phyloP scores from a whole-genome alignment of 139 green algal genomes.

The Medakamo hakoo region DNA sequence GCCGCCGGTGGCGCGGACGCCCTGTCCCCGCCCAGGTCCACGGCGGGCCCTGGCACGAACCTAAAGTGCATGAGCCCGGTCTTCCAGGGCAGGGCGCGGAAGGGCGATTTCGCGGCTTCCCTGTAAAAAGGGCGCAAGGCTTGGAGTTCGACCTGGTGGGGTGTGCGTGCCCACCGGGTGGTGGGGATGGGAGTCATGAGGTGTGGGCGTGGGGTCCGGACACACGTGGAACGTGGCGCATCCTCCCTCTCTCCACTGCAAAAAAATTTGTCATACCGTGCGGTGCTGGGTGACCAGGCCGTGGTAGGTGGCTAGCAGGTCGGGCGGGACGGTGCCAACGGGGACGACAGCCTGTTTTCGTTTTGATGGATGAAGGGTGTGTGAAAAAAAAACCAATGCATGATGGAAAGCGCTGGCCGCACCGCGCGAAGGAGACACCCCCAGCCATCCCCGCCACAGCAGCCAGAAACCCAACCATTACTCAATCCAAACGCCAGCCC shows the following conservation, averaged over 20 bases:
- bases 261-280: conserved; percentile 16
- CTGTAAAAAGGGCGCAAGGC: conserved; percentile 36
- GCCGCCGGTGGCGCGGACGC: neutral
- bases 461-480: neutral
- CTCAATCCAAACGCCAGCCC: neutral
- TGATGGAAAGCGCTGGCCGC: no score
- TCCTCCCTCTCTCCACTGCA: conserved; percentile 2
- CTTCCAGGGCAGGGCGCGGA: conserved; percentile 54
- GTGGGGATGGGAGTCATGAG: neutral
- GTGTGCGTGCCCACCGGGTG: neutral
- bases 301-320: conserved; percentile 39
- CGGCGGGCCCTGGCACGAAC: conserved; percentile 36
- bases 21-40: neutral
- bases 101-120: conserved; percentile 41
- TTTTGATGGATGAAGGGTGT: no score
- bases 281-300: conserved; percentile 36
- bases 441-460: no score
- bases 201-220: neutral
- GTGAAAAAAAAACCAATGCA: no score
- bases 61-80: conserved; percentile 53
- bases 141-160: conserved; percentile 35
- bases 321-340: conserved; percentile 36
- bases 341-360: conserved; percentile 46
- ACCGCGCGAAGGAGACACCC: no score
- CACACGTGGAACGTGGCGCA: neutral